Conservation (phyloP, 305 asterid genomes). For the Fraxinus platypoda region DNA sequence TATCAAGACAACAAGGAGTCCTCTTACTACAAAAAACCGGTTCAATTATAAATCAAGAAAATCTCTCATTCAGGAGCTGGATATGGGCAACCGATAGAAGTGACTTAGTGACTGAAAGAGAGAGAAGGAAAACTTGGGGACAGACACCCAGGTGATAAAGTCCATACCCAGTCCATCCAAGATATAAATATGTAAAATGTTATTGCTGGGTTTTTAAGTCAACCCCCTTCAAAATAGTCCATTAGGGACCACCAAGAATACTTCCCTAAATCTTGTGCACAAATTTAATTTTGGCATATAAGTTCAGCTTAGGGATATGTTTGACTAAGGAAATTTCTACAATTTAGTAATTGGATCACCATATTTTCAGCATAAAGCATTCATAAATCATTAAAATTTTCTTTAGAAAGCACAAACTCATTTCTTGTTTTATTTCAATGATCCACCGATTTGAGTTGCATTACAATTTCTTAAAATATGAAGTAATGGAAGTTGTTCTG, state of each 20-base stretch:
- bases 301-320: background rate
- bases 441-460: background rate
- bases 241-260: background rate
- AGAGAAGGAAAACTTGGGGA: background rate
- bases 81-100: background rate
- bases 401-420: background rate
- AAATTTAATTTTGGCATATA: background rate
- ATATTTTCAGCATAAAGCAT: constrained; percentile 2
- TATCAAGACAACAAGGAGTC: background rate
- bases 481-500: background rate
- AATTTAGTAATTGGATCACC: constrained; percentile 1
- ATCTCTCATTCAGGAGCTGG: background rate
- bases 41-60: background rate
- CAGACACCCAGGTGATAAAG: background rate
- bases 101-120: background rate
- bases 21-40: background rate
- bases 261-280: background rate
- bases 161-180: background rate
- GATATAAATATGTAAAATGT: background rate
- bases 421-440: constrained; percentile 4
- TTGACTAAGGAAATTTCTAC: background rate
- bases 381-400: constrained; percentile 10
- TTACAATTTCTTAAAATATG: background rate
- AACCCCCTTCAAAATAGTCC: background rate
- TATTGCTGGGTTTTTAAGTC: background rate